Base-by-base conservation (phyloP, 176 grass and related monocot species). In the Aegilops longissima region DNA sequence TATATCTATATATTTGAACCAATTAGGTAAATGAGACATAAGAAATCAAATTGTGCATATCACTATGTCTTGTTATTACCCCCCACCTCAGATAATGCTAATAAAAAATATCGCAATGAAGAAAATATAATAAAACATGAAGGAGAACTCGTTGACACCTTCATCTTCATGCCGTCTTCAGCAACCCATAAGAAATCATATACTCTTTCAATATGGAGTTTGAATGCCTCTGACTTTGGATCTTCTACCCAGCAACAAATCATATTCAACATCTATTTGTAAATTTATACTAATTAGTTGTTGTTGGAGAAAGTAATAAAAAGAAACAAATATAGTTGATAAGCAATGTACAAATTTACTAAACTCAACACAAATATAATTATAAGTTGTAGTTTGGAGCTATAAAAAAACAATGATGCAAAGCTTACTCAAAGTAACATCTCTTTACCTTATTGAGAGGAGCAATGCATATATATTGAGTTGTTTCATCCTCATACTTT, bases 131-230 rank as follows among this genome's bases (percentile, higher is more conserved):
- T 12, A 5, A 70, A 71, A 27, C 25, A 12, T 71, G 9, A 18
- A 40, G 9, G 17, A 63, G 0, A 68, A 71, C 20, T 40, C 12
- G 10, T 71, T 40, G n/a, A 23, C 2, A 96, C 94, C 91, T 95
- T 87, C 95, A 98, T 95, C 78, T 98, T 98, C 95, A 98, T 95
- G 78, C 95, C 95, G 83, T 98, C 95, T 95, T 98, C 95, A 79
- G 95, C 95, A 78, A 98, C 8, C 95, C 95, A 98, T 16, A 98
- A 70, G 84, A 87, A 98, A 62, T 98, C 95, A 38, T 86, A 82
- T 23, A 98, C 38, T 80, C 95, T 75, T 70, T 89, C 93, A 71
- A 87, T 84, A 47, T 98, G 95, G 17, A 90, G 78, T 69, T 95
- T 98, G 75, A 98, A 97, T 80, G 93, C 89, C 73, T 92, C 89